These are phyloP conservation scores for Aspergillus felis DNA, from an alignment of 2,329 filamentous ascomycete genomes.

Conservation along the genomic window DNA sequence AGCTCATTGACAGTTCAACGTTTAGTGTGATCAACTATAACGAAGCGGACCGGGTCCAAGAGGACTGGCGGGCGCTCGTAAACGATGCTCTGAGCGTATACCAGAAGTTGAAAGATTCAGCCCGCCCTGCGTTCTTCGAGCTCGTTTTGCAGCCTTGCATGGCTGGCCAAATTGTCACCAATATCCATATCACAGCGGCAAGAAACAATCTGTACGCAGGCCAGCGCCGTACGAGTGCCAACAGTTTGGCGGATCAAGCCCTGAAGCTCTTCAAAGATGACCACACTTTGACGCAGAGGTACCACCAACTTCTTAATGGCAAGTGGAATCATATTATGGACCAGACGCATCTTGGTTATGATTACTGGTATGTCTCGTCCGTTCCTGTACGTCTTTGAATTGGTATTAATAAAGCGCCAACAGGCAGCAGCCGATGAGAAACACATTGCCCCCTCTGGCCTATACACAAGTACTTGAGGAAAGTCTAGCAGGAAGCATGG, in stretches of 20 bases:
- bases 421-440: constrained; percentile 71
- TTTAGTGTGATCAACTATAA: constrained; percentile 63
- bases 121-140: constrained; percentile 60
- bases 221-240: constrained; percentile 56
- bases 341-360: constrained; percentile 50
- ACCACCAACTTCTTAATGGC: constrained; percentile 56
- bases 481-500: constrained; percentile 59
- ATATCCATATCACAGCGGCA: constrained; percentile 50
- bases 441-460: constrained; percentile 58
- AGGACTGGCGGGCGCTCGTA: constrained; percentile 53
- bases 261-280: constrained; percentile 56
- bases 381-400: neutral
- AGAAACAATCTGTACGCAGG: constrained; percentile 53
- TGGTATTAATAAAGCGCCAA: constrained; percentile 35
- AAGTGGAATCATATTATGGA: constrained; percentile 63
- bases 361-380: constrained; percentile 35
- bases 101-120: constrained; percentile 47
- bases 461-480: constrained; percentile 58
- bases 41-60: constrained; percentile 57
- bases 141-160: constrained; percentile 58
- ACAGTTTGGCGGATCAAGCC: constrained; percentile 51
- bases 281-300: constrained; percentile 52
- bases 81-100: constrained; percentile 55
- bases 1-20: constrained; percentile 56
- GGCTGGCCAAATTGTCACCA: constrained; percentile 54